Percentiles rank a stretch among this genome's conserved stretches.
phyloP scores from a whole-genome alignment of 208 protist genomes.

The Leishmania mexicana region DNA sequence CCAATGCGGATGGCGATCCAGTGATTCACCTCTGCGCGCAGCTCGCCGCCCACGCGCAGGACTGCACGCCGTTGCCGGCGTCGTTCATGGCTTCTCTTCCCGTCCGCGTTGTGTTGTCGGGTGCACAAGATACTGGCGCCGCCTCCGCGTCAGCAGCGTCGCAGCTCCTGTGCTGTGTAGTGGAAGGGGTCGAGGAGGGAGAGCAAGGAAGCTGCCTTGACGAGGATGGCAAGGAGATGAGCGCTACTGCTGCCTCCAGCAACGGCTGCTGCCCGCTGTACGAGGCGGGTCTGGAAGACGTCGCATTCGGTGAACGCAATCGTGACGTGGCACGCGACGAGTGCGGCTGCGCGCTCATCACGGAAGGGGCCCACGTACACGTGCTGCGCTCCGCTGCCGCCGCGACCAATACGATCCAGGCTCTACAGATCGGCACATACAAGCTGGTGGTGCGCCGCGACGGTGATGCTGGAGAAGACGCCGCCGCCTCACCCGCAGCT shows the following conservation, averaged over 20 bases:
- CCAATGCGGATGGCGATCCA: neutral
- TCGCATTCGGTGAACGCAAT: neutral
- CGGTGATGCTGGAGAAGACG: neutral
- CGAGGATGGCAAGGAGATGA: neutral
- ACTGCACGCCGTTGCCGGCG: neutral
- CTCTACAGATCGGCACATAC: constrained; percentile 4
- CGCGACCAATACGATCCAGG: neutral
- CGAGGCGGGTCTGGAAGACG: constrained; percentile 2
- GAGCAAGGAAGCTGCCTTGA: neutral
- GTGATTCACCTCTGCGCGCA: constrained; percentile 1
- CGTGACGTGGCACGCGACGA: neutral
- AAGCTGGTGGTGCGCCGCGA: neutral
- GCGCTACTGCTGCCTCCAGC: neutral
- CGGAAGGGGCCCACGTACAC: neutral
- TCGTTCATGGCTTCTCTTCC: neutral
- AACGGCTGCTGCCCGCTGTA: neutral
- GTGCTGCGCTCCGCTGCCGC: neutral
- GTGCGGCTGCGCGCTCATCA: constrained; percentile 1
- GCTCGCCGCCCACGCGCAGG: neutral
- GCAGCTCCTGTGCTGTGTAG: constrained; percentile 23
- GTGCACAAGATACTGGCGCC: neutral
- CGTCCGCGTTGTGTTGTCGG: neutral
- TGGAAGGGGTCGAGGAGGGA: neutral
- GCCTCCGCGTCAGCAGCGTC: neutral
- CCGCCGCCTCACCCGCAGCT: neutral